These are phyloP conservation scores for Saccharomycopsis phalli DNA, from an alignment of 1,139 yeast species.

Conservation along the genomic window DNA sequence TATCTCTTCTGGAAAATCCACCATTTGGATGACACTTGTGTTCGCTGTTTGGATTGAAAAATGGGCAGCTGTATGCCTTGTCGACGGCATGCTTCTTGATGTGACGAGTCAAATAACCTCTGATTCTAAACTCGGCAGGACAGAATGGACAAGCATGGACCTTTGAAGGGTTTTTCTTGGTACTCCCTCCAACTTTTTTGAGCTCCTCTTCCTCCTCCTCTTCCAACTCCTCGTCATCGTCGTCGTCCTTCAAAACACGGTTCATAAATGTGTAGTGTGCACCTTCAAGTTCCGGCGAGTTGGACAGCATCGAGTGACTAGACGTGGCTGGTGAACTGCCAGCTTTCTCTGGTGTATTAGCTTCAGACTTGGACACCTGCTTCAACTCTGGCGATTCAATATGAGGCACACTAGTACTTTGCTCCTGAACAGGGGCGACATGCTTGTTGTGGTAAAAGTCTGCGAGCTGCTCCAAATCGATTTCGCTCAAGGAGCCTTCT, in stretches of 20 bases:
- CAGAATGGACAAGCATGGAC: conserved; percentile 53
- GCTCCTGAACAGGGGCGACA: background rate
- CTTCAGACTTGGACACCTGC: conserved; percentile 15
- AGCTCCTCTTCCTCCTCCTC: conserved; percentile 7
- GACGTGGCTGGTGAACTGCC: conserved; percentile 11
- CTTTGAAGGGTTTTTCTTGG: conserved; percentile 17
- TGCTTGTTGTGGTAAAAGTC: background rate
- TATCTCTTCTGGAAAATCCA: conserved; percentile 92
- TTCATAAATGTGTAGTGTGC: conserved; percentile 17
- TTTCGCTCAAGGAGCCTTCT: background rate
- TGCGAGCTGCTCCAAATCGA: background rate
- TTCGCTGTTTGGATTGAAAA: conserved; percentile 46
- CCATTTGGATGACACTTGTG: conserved; percentile 83
- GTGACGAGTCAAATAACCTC: conserved; percentile 91
- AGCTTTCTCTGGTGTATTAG: conserved; percentile 16
- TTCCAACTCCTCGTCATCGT: conserved; percentile 4
- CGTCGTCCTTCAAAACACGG: conserved; percentile 1
- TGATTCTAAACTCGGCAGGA: conserved; percentile 69
- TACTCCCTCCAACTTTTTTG: conserved; percentile 1
- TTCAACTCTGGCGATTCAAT: conserved; percentile 18
- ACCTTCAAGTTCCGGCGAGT: conserved; percentile 15
- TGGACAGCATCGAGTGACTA: conserved; percentile 14
- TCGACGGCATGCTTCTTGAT: conserved; percentile 80
- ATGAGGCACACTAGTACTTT: background rate
- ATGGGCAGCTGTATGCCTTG: conserved; percentile 90